These are phyloP conservation scores for Mucor saturninus DNA, from an alignment of 371 early-diverging fungal genomes.

Conservation along the genomic window DNA sequence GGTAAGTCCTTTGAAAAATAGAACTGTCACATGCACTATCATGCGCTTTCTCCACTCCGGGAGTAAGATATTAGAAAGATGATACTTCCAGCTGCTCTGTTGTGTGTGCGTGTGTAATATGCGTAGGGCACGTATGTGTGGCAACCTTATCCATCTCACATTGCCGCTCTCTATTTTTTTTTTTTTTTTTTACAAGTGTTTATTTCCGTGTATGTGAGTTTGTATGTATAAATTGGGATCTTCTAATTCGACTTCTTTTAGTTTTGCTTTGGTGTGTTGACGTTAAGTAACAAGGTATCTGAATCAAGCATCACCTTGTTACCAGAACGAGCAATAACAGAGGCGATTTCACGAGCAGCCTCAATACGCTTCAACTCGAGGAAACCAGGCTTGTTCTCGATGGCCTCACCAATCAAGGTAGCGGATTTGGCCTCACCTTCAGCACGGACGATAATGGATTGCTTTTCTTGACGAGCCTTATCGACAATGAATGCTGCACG, in stretches of 20 bases:
- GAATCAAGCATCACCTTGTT: slow-evolving; percentile 93
- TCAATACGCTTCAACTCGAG: slow-evolving; percentile 93
- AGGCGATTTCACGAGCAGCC: slow-evolving; percentile 94
- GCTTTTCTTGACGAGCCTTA: slow-evolving; percentile 95
- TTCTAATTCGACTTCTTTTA: neutral
- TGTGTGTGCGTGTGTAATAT: too few relatives aligned
- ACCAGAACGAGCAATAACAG: slow-evolving; percentile 77
- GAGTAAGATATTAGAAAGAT: too few relatives aligned
- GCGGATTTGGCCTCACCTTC: slow-evolving; percentile 97
- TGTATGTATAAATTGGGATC: neutral
- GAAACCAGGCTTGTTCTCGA: slow-evolving; percentile 97
- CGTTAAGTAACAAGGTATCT: slow-evolving; percentile 91
- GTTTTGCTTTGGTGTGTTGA: slow-evolving; percentile 42
- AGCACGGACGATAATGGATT: slow-evolving; percentile 95
- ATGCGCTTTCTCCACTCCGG: too few relatives aligned
- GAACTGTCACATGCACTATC: too few relatives aligned
- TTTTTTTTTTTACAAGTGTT: neutral
- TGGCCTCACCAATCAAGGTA: slow-evolving; percentile 87
- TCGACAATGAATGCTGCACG: slow-evolving; percentile 97
- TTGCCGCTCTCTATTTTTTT: neutral
- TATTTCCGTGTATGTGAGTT: neutral
- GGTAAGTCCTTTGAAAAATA: too few relatives aligned
- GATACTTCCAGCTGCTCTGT: too few relatives aligned
- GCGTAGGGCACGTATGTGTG: too few relatives aligned
- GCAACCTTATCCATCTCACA: too few relatives aligned